phyloP scores from a whole-genome alignment of 306 rosid genomes.

The Fragaria vesca region DNA sequence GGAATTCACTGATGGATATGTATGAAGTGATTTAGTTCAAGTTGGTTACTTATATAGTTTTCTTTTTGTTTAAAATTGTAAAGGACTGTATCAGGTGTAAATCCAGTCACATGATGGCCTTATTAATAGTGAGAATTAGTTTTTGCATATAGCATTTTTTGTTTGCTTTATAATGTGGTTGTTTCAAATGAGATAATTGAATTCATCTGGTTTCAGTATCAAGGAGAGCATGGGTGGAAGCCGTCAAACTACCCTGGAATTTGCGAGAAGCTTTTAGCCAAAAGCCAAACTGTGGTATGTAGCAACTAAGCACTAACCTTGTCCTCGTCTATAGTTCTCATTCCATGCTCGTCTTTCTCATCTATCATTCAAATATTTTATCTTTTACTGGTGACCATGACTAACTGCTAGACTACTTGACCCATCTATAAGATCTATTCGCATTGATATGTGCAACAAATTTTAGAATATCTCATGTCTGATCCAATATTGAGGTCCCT shows the following conservation, averaged over 20 bases:
- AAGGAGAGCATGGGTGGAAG: constrained; percentile 93
- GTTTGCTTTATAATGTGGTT: neutral
- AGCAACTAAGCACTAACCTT: constrained; percentile 23
- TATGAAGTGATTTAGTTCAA: neutral
- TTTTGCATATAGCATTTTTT: neutral
- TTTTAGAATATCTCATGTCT: neutral
- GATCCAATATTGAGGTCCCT: neutral
- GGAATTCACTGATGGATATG: too few species aligned
- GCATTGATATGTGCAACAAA: neutral
- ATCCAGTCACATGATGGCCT: neutral
- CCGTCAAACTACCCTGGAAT: constrained; percentile 89
- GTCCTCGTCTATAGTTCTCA: neutral
- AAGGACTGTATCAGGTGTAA: neutral
- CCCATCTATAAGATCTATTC: neutral
- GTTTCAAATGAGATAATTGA: constrained; percentile 4
- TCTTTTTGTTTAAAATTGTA: neutral
- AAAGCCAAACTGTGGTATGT: constrained; percentile 96
- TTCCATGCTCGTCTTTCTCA: neutral
- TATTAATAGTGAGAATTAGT: neutral
- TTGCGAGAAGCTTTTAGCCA: constrained; percentile 75
- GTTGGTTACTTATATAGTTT: neutral
- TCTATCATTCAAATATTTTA: neutral
- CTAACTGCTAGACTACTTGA: neutral
- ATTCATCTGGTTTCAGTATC: constrained; percentile 59
- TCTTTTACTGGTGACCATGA: neutral